A percentile compares a stretch with the other conserved stretches of the same genome.
phyloP scores from a whole-genome alignment of 1,284 basidiomycete genomes.

The Bjerkandera adusta region DNA sequence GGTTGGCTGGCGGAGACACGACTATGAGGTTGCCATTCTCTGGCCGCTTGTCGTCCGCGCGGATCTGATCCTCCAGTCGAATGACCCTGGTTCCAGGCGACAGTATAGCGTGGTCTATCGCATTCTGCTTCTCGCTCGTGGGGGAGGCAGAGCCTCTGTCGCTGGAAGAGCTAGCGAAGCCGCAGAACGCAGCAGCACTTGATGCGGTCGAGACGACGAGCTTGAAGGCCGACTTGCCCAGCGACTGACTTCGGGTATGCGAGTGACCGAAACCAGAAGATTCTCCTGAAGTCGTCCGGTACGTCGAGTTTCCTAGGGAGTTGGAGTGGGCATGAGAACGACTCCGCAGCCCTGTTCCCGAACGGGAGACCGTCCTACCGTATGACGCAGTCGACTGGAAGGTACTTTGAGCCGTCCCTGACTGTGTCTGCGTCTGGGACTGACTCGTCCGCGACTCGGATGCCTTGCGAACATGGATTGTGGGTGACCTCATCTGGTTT shows the following conservation, averaged over 20 bases:
- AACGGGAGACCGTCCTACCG: conserved; percentile 44
- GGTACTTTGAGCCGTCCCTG: conserved; percentile 9
- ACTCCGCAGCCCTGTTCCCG: conserved; percentile 32
- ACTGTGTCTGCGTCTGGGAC: conserved; percentile 11
- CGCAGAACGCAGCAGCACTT: conserved; percentile 40
- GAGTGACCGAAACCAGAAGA: conserved; percentile 20
- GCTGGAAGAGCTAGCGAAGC: conserved; percentile 15
- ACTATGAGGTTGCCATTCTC: conserved; percentile 20
- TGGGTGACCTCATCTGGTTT: conserved; percentile 52
- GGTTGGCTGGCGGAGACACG: conserved; percentile 18
- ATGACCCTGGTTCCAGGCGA: conserved; percentile 43
- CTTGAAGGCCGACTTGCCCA: conserved; percentile 55
- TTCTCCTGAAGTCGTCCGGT: conserved; percentile 39
- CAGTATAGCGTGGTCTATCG: conserved; percentile 42
- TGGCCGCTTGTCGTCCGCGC: conserved; percentile 15
- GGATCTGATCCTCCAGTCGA: conserved; percentile 29
- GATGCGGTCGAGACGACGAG: conserved; percentile 27
- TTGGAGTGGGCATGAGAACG: conserved; percentile 31
- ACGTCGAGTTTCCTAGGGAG: conserved; percentile 30
- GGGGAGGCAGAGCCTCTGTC: conserved; percentile 25
- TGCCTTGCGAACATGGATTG: conserved; percentile 34
- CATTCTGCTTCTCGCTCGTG: conserved; percentile 31
- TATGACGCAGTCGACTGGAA: conserved; percentile 29
- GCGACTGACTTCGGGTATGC: conserved; percentile 59
- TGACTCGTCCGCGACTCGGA: conserved; percentile 9